Conservation (phyloP, 1,139 yeast genomes). For the Pichia sp. region DNA sequence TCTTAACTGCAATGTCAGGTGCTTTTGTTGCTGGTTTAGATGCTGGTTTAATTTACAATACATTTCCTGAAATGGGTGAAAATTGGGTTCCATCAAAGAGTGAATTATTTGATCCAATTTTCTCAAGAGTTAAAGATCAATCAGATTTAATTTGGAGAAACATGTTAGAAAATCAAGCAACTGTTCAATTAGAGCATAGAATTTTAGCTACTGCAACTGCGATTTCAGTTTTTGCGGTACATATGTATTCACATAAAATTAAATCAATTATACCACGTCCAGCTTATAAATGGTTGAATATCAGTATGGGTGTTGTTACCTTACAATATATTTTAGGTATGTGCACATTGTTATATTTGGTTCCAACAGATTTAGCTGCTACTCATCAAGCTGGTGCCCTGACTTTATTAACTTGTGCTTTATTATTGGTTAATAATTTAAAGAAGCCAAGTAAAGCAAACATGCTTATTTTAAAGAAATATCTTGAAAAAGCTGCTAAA, state of each 20-base stretch:
- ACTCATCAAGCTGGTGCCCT: conserved; percentile 97
- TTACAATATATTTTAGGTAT: conserved; percentile 85
- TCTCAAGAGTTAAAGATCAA: conserved; percentile 56
- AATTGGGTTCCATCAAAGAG: conserved; percentile 60
- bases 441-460: conserved; percentile 50
- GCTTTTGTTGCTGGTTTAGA: conserved; percentile 98
- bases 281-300: conserved; percentile 52
- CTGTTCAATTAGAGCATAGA: conserved; percentile 91
- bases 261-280: conserved; percentile 59
- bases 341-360: conserved; percentile 75
- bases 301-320: conserved; percentile 73
- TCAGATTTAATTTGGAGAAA: conserved; percentile 89
- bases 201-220: conserved; percentile 79
- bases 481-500: conserved; percentile 18
- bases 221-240: conserved; percentile 59
- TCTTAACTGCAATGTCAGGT: conserved; percentile 90
- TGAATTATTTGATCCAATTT: conserved; percentile 76
- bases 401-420: conserved; percentile 73
- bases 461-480: conserved; percentile 25
- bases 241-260: conserved; percentile 51
- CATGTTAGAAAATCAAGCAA: conserved; percentile 88
- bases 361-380: conserved; percentile 90
- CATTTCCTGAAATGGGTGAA: conserved; percentile 96
- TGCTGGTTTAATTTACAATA: conserved; percentile 93
- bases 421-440: conserved; percentile 63